Evolutionary conservation across 768 basidiomycete genomes (phyloP).

Genomic region (Phlegmacium glaucopus): DNA sequence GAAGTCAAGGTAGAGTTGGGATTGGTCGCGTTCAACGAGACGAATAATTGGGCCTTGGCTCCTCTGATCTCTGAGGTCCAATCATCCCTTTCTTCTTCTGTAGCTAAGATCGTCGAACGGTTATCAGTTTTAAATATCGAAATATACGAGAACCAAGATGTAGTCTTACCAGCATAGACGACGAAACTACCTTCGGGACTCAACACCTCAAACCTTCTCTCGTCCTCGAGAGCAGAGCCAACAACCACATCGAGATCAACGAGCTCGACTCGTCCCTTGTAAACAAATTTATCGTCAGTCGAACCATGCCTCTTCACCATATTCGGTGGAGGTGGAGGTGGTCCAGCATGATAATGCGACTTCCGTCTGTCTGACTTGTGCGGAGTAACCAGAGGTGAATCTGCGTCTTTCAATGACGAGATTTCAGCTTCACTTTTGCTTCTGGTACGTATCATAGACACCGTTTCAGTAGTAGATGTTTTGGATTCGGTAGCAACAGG

Average conservation of each 20-base stretch:
- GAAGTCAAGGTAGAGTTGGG: slow-evolving; percentile 82
- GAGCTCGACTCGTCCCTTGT: slow-evolving; percentile 64
- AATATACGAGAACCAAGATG: not conserved
- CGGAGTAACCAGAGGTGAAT: slow-evolving; percentile 5
- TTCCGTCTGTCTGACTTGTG: slow-evolving; percentile 2
- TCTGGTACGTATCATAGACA: slow-evolving; percentile 40
- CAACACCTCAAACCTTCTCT: slow-evolving; percentile 64
- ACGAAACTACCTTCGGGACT: slow-evolving; percentile 79
- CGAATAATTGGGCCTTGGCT: slow-evolving; percentile 69
- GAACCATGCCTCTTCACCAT: slow-evolving; percentile 28
- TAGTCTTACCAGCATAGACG: slow-evolving; percentile 57
- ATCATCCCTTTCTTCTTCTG: slow-evolving; percentile 52
- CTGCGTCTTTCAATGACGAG: slow-evolving; percentile 15
- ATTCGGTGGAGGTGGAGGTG: slow-evolving; percentile 25
- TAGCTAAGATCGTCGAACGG: slow-evolving; percentile 31
- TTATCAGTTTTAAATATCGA: not conserved
- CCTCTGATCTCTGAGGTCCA: slow-evolving; percentile 69
- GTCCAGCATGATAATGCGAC: not conserved
- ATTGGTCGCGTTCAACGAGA: slow-evolving; percentile 64
- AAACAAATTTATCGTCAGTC: slow-evolving; percentile 67
- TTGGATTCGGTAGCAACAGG: slow-evolving; percentile 6
- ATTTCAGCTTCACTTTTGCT: slow-evolving; percentile 65
- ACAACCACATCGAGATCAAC: slow-evolving; percentile 78
- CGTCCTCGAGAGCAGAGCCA: slow-evolving; percentile 44
- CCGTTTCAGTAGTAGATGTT: slow-evolving; percentile 13